Evolutionary conservation across 305 asterid genomes (phyloP), one percentile per base, ranked within the genome.

Genomic region (Solanum hybrid): DNA sequence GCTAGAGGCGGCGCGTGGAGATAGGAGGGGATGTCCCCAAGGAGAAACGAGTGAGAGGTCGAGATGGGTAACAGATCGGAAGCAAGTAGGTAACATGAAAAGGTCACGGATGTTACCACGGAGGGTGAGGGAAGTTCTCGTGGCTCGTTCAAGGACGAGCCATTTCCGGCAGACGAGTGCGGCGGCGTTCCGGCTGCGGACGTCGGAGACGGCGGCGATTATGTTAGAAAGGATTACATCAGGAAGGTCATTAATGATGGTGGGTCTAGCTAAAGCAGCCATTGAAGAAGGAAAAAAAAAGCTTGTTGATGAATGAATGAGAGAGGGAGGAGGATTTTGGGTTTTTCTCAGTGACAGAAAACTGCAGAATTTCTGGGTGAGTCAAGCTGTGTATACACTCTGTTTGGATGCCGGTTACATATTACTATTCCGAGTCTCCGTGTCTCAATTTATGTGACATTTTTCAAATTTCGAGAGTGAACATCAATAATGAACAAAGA

Each of bases 11-110:
- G 77, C 72, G 72, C 92, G 51, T 93, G 95, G 79, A 88, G 97
- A 79, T 88, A 93, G 84, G 90, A 97, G 94, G 51, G 98, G 92
- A 92, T 95, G 92, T 69, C 99, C 98, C 98, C 98, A 96, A 1
- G 98, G 98, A 7, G 99, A 97, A 91, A 97, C 93, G 36, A 95
- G 93, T 0, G 98, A 97, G 90, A 97, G 92, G 92, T 97, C 98
- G 92, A 97, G 97, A 77, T 93, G 88, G 87, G 96, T 93, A 7
- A 96, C 35, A 75, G 95, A 91, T 26, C 91, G 87, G 94, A 97
- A 97, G 91, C 97, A 93, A 85, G 86, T 80, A 34, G 99, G 98
- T 79, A 95, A 88, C 93, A 90, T 88, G 90, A 92, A 94, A 72
- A 94, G 94, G 90, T 96, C 93, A 10, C 94, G 94, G 92, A 93